Conservation (phyloP, 306 rosid species). For the Bauhinia variegata region DNA sequence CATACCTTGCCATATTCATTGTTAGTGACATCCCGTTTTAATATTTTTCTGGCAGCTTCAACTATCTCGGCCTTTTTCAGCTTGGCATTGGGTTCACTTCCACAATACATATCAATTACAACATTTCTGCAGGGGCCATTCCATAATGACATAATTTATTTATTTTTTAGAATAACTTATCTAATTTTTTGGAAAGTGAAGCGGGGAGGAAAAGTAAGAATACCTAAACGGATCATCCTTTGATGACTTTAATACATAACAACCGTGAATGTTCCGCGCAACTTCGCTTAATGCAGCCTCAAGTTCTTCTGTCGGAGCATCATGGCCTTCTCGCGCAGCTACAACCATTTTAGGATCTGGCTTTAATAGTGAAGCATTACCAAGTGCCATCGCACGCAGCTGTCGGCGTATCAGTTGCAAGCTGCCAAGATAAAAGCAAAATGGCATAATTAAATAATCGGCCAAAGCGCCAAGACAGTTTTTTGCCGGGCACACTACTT, state of each 20-base stretch:
- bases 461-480: constrained; percentile 26
- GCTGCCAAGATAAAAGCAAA: constrained; percentile 55
- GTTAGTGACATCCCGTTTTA: constrained; percentile 60
- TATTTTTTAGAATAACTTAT: not conserved
- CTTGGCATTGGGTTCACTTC: constrained; percentile 59
- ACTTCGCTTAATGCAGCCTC: constrained; percentile 62
- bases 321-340: constrained; percentile 64
- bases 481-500: not conserved
- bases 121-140: constrained; percentile 65
- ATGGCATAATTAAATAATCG: constrained; percentile 37
- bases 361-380: constrained; percentile 53
- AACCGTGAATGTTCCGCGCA: constrained; percentile 71
- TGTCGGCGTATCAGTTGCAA: constrained; percentile 73
- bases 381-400: constrained; percentile 64
- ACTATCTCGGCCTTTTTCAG: constrained; percentile 71
- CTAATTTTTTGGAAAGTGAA: no score
- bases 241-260: constrained; percentile 69
- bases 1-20: constrained; percentile 79
- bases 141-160: constrained; percentile 25
- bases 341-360: constrained; percentile 61
- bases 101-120: constrained; percentile 71
- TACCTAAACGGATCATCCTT: constrained; percentile 79
- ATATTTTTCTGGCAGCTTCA: constrained; percentile 66
- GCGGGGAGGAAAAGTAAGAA: not conserved
- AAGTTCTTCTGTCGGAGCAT: constrained; percentile 70